Evolutionary conservation across 805 yeast genomes (phyloP).

Genomic region (Ogataea zsoltii): DNA sequence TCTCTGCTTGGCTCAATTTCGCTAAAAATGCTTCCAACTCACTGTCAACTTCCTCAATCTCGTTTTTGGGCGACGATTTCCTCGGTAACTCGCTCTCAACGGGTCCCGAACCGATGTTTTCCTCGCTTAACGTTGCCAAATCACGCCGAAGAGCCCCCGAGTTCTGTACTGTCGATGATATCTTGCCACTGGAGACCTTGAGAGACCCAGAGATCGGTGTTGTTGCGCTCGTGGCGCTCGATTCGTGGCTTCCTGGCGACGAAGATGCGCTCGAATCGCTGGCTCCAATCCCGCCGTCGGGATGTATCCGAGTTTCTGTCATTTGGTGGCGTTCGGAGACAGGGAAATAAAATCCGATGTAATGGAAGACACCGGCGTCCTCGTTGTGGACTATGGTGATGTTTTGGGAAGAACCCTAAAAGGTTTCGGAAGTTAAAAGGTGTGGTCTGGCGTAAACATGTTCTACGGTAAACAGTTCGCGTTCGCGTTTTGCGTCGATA

Average conservation of each 20-base stretch:
- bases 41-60: slow-evolving; percentile 23
- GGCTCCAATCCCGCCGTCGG: neutral
- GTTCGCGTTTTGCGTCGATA: slow-evolving; percentile 7
- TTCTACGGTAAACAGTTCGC: slow-evolving; percentile 5
- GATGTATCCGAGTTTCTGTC: slow-evolving; percentile 3
- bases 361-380: no score
- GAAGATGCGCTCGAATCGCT: slow-evolving; percentile 1
- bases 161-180: neutral
- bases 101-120: slow-evolving; percentile 3
- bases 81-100: neutral
- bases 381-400: no score
- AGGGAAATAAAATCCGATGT: neutral
- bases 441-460: slow-evolving; percentile 1
- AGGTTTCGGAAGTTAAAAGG: no score
- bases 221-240: slow-evolving; percentile 10
- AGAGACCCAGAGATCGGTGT: slow-evolving; percentile 11
- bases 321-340: neutral
- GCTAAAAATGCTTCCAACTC: slow-evolving; percentile 15
- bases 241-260: neutral
- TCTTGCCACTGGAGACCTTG: neutral
- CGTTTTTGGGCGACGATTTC: slow-evolving; percentile 9
- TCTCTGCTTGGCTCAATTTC: slow-evolving; percentile 8
- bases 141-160: neutral
- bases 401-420: no score
- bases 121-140: slow-evolving; percentile 3